Base-by-base conservation (phyloP, 73 alveolate genomes). In the Symbiodinium pilosum region DNA sequence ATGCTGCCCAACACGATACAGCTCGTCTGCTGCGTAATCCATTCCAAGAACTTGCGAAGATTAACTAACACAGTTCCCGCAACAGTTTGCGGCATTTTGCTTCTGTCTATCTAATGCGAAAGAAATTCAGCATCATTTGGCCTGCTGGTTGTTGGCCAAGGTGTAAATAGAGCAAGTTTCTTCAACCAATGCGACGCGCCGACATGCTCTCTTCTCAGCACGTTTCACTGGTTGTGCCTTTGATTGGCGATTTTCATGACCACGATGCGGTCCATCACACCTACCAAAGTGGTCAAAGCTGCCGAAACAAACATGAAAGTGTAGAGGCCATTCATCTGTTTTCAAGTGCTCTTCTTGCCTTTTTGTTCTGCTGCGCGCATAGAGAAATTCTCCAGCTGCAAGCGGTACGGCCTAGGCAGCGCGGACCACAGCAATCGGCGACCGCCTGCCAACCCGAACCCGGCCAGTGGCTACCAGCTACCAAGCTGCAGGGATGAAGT, bases 351-450 rank as follows among this genome's bases (percentile, higher is more conserved):
- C n/a, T n/a, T 11, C 47, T n/a, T 42, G 84, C 97, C 97, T 91
- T 91, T 91, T 41, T 68, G 97, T 88, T 91, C 97, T 21, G 97
- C 97, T 2, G 97, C 97, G 26, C 87, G 71, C 75, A 91, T 91
- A 12, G 75, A 16, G 87, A 91, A 91, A 41, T 71, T 68, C 34
- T 73, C 54, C 43, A 91, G 97, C 81, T 91, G 69, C 64, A 91
- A 69, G 24, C 97, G 88, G 38, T 91, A 91, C 3, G 77, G 47
- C 88, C 97, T 40, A n/a, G n/a, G 38, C 26, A 81, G 87, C 0
- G 1, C 6, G 56, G 38, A 47, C 6, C n/a, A 14, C 59, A 47
- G 59, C 21, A 6, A 47, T 47, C 21, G 6, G 59, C 21, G 38
- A 11, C 4, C 77, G 21, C 73, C 21, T 59, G 12, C 77, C 18